phyloP scores from a whole-genome alignment of 495 filamentous ascomycete species.

The Wilcoxina mikolae region DNA sequence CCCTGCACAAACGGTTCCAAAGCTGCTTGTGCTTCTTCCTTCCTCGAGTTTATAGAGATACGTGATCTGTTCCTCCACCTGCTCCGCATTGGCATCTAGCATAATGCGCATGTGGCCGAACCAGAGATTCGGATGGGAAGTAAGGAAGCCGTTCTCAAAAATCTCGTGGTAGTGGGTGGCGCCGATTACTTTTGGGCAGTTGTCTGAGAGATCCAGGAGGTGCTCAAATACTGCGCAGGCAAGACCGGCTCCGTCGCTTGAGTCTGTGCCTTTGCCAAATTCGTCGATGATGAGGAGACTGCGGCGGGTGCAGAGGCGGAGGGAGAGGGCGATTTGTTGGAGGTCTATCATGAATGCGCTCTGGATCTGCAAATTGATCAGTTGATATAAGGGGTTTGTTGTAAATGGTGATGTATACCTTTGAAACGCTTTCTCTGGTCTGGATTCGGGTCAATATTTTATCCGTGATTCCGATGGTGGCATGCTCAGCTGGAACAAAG shows the following conservation, averaged over 20 bases:
- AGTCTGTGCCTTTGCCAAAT: slow-evolving; percentile 88
- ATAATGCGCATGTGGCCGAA: slow-evolving; percentile 85
- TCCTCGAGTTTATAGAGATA: slow-evolving; percentile 64
- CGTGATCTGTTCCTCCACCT: slow-evolving; percentile 58
- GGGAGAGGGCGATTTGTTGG: slow-evolving; percentile 67
- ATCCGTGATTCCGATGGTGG: slow-evolving; percentile 76
- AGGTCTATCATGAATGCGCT: slow-evolving; percentile 91
- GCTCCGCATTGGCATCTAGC: slow-evolving; percentile 45
- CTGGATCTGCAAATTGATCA: too few relatives aligned
- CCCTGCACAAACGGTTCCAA: slow-evolving; percentile 61
- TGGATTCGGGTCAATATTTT: slow-evolving; percentile 81
- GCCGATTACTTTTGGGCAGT: slow-evolving; percentile 68
- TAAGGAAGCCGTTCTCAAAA: slow-evolving; percentile 59
- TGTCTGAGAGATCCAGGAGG: slow-evolving; percentile 43
- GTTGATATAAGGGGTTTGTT: neutral
- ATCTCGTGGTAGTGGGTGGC: slow-evolving; percentile 95
- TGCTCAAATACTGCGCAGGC: slow-evolving; percentile 67
- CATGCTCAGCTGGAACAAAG: slow-evolving; percentile 69
- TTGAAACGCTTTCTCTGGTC: slow-evolving; percentile 73
- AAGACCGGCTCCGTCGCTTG: slow-evolving; percentile 69
- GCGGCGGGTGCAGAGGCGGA: slow-evolving; percentile 60
- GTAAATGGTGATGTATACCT: slow-evolving; percentile 29
- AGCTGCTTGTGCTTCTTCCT: slow-evolving; percentile 66
- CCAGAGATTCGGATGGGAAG: slow-evolving; percentile 40
- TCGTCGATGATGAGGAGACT: slow-evolving; percentile 84